These are phyloP conservation scores for Flueggea neowawraea DNA, from an alignment of 441 rosid genomes.

Conservation along the genomic window DNA sequence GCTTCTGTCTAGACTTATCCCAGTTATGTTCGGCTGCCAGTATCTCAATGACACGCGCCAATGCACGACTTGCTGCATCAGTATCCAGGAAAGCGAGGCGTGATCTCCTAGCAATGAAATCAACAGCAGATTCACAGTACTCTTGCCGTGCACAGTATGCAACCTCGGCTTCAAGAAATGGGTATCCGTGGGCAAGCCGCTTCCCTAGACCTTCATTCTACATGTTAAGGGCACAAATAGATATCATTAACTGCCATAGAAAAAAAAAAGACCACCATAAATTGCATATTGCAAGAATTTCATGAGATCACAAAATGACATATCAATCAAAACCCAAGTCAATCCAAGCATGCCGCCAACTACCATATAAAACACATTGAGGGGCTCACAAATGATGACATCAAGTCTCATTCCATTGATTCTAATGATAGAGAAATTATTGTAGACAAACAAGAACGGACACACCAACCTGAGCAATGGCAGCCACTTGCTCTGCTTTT, in stretches of 20 bases:
- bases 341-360: too few species aligned
- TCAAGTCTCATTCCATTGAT: too few species aligned
- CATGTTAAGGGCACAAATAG: slow-evolving; percentile 1
- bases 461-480: slow-evolving; percentile 76
- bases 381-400: too few species aligned
- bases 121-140: slow-evolving; percentile 88
- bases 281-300: too few species aligned
- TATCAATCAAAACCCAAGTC: too few species aligned
- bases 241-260: slow-evolving; percentile 1
- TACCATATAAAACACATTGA: too few species aligned
- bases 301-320: too few species aligned
- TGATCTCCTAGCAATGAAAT: slow-evolving; percentile 92
- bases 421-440: too few species aligned
- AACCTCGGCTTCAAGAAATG: slow-evolving; percentile 90
- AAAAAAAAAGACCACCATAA: neutral
- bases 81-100: slow-evolving; percentile 96
- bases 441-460: neutral
- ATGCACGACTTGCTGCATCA: slow-evolving; percentile 79
- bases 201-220: slow-evolving; percentile 87
- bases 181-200: slow-evolving; percentile 83
- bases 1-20: slow-evolving; percentile 65
- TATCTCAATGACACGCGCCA: slow-evolving; percentile 77
- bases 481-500: slow-evolving; percentile 75
- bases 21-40: slow-evolving; percentile 70
- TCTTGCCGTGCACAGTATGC: slow-evolving; percentile 86